A percentile compares a stretch with the other conserved stretches of the same genome.
Evolutionary conservation across 345 rosid genomes (phyloP).

Genomic region (Salix arbutifolia): DNA sequence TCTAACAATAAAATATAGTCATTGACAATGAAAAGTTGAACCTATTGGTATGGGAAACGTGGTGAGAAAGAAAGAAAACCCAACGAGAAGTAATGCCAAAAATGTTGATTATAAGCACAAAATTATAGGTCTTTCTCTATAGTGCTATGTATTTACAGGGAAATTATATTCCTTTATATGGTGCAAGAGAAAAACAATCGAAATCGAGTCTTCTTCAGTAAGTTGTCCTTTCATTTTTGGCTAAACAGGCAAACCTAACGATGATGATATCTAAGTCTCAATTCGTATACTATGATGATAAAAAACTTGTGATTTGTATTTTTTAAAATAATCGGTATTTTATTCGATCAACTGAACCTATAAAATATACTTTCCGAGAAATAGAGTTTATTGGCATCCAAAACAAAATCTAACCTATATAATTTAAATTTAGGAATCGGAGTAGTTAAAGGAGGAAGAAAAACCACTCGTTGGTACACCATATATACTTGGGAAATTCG

Average conservation of each 20-base stretch:
- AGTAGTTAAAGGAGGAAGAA: neutral
- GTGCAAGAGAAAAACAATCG: neutral
- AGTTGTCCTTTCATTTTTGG: conserved; percentile 8
- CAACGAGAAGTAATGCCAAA: neutral
- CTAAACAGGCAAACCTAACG: conserved; percentile 1
- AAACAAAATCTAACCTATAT: neutral
- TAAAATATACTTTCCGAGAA: too few species aligned
- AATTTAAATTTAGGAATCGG: neutral
- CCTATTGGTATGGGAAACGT: neutral
- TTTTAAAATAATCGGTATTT: too few species aligned
- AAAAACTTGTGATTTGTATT: too few species aligned
- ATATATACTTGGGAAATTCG: neutral
- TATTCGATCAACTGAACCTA: accelerated
- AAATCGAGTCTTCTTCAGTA: neutral
- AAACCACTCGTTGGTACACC: neutral
- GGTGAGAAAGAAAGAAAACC: neutral
- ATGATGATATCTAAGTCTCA: conserved; percentile 6
- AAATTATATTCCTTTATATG: neutral
- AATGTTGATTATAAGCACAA: neutral
- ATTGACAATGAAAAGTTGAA: neutral
- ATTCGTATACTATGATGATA: too few species aligned
- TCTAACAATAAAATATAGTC: neutral
- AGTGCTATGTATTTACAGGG: neutral
- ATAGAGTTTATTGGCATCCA: too few species aligned
- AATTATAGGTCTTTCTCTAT: neutral